Base-by-base conservation (phyloP, 2,329 filamentous ascomycete species). In the Endoconidiophora laricicola region DNA sequence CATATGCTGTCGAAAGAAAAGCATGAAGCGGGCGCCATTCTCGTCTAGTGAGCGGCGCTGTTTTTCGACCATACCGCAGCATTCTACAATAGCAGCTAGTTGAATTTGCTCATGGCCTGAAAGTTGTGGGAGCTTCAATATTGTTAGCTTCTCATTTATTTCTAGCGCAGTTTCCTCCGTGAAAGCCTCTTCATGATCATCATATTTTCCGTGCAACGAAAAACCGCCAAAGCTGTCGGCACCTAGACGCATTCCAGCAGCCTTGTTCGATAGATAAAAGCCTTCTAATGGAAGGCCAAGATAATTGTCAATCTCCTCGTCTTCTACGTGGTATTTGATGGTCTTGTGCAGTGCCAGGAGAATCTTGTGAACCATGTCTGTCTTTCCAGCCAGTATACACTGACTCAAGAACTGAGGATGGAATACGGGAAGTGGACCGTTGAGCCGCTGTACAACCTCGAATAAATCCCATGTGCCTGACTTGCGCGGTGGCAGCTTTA, bases 351-450 rank as follows among this genome's bases (percentile, higher is more conserved):
- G 67, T 4, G 76, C 76, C 47, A 83, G 68, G 24, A 96, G 64
- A 7, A 94, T 78, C 7, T 71, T 71, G 56, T 86, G 81, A 2
- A 91, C 86, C 4, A 86, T 63, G 3, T 65, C 61, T 33, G 74
- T 73, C 60, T 94, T 94, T 1, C 88, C 90, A 18, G 80, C 75
- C 23, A 94, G 69, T 37, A 94, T 86, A 58, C 84, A 90, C 62
- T 95, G 85, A 48, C 84, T 83, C 23, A 96, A 66, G 52, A 94
- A 85, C 59, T 94, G 86, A 0, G 91, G 91, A 58, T 98, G 90
- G 58, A 94, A 98, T 2, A 93, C 73, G 0, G 91, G 86, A 5
- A 96, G 68, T 2, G 88, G 83, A 0, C 86, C 85, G 59, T 95
- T 96, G 45, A 96, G 70, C 54, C 84, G 73, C 56, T 84, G 83